Evolutionary conservation across 1,284 basidiomycete genomes (phyloP), one percentile per base, ranked within the genome.

Genomic region (Leucoagaricus sp.): DNA sequence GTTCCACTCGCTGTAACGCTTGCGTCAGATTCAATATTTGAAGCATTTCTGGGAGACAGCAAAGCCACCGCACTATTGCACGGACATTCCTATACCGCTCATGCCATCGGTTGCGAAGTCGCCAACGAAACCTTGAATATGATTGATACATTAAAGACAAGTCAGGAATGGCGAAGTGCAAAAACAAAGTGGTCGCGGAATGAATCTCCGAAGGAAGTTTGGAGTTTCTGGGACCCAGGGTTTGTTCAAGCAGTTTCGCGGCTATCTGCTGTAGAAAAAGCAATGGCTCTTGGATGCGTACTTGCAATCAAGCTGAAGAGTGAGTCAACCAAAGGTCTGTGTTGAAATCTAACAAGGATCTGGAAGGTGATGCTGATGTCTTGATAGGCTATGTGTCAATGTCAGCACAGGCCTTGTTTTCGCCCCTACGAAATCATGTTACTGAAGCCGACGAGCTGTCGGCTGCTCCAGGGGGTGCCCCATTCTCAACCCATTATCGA

Each of bases 41-140:
- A 82, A 26, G 86, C 89, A 1, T 98, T 98, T 74, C 74, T 83
- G 36, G 84, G 90, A 51, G 80, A 84, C 26, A 79, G 79, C 42
- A 98, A 98, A 70, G 83, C 83, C 17, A 86, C 93, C 60, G 95
- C 96, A 10, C 75, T 99, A 6, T 75, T 98, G 3, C 96, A 99
- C 62, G 96, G 96, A 0, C 96, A 99, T 71, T 94, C 90, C 58
- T 99, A 99, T 72, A 95, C 93, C 1, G 94, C 94, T 3, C 92
- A 96, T 67, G 85, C 94, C 0, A 79, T 96, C 36, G 96, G 95
- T 0, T 98, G 96, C 70, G 87, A 91, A 52, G 93, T 98, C 2
- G 96, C 96, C 1, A 86, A 89, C 62, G 85, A 88, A 70, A 86
- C 94, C 9, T 77, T 98, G 44, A 73, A 82, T 17, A 75, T 91